A percentile compares a stretch with the other conserved stretches of the same genome.
phyloP scores from a whole-genome alignment of 805 yeast genomes.

The Kazachstania bromeliacearum region DNA sequence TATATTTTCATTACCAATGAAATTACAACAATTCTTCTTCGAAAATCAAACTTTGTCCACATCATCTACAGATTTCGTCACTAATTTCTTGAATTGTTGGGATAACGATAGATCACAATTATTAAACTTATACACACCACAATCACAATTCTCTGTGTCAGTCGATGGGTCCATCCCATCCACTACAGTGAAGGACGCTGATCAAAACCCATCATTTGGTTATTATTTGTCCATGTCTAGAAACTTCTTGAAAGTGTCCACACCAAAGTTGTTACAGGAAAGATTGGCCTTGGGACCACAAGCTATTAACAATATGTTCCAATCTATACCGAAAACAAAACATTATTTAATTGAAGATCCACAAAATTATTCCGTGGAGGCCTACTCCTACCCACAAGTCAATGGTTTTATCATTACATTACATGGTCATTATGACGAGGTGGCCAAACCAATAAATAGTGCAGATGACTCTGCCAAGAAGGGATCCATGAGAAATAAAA shows the following conservation, averaged over 20 bases:
- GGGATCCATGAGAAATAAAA: slow-evolving; percentile 16
- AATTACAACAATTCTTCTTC: slow-evolving; percentile 63
- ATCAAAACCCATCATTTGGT: slow-evolving; percentile 43
- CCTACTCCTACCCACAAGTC: slow-evolving; percentile 60
- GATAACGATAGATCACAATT: slow-evolving; percentile 68
- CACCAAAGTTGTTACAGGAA: slow-evolving; percentile 44
- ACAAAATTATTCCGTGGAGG: slow-evolving; percentile 63
- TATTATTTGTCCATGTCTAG: slow-evolving; percentile 69
- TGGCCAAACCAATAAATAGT: slow-evolving; percentile 40
- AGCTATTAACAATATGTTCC: slow-evolving; percentile 51
- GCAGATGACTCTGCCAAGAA: slow-evolving; percentile 14
- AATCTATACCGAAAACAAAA: slow-evolving; percentile 64
- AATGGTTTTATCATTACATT: slow-evolving; percentile 69
- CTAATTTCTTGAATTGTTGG: slow-evolving; percentile 72
- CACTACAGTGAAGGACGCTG: slow-evolving; percentile 28
- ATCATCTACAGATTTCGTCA: slow-evolving; percentile 63
- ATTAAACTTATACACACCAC: slow-evolving; percentile 63
- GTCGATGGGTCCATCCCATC: slow-evolving; percentile 64
- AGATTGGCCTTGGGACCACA: slow-evolving; percentile 65
- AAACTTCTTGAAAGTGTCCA: slow-evolving; percentile 56
- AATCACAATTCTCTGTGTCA: slow-evolving; percentile 77
- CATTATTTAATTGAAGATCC: slow-evolving; percentile 64
- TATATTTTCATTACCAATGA: slow-evolving; percentile 46
- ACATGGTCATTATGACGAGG: slow-evolving; percentile 85
- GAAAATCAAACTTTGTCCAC: slow-evolving; percentile 65